phyloP scores from a whole-genome alignment of 352 stramenopile genomes.

The Phytophthora pluvialis region DNA sequence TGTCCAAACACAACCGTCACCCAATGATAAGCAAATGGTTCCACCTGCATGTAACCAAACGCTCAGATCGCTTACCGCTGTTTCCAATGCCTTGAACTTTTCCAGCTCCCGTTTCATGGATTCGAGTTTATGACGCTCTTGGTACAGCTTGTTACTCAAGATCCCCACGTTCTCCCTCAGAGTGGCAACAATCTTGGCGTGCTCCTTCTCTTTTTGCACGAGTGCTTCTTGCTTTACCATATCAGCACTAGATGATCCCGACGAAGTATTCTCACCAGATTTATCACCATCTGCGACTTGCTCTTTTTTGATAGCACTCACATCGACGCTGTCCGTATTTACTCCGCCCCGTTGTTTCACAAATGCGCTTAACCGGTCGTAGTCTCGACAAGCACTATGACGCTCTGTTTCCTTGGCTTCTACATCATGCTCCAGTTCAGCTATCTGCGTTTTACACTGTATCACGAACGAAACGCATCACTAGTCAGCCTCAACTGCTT shows the following conservation, averaged over 20 bases:
- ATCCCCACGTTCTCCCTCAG: constrained; percentile 48
- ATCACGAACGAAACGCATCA: constrained; percentile 14
- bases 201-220: constrained; percentile 41
- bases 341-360: constrained; percentile 48
- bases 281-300: constrained; percentile 29
- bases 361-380: constrained; percentile 68
- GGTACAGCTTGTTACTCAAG: constrained; percentile 54
- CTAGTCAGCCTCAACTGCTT: constrained; percentile 6
- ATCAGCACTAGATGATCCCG: constrained; percentile 11
- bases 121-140: constrained; percentile 50
- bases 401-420: constrained; percentile 81
- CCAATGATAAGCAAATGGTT: constrained; percentile 16
- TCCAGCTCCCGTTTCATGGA: constrained; percentile 62
- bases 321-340: constrained; percentile 20
- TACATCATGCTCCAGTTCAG: constrained; percentile 67
- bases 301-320: constrained; percentile 31
- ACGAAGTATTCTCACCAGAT: constrained; percentile 14
- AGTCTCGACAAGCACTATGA: constrained; percentile 77
- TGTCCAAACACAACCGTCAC: constrained; percentile 28
- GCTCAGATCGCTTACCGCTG: constrained; percentile 46
- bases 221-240: constrained; percentile 43
- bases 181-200: constrained; percentile 39
- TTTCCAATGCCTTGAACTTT: constrained; percentile 65
- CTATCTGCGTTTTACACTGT: constrained; percentile 65
- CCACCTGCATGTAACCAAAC: neutral